Base-by-base conservation (phyloP, 1,139 yeast genomes). In the Starmera stellimalicola region DNA sequence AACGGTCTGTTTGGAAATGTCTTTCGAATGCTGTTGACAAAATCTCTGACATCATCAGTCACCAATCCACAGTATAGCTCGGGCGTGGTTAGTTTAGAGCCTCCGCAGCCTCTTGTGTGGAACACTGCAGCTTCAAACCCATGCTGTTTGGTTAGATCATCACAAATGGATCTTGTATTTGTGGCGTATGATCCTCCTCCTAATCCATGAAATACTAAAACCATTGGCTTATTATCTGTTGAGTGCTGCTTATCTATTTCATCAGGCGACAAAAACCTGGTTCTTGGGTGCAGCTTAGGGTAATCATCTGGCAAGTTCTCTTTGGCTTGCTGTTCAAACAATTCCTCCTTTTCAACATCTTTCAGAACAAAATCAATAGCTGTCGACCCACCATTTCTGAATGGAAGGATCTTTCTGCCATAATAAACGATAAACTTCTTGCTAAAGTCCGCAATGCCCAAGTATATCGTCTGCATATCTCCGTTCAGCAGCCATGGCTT, bases 141-240 rank as follows among this genome's bases (percentile, higher is more conserved):
- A 12, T 48, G 44, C 9, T 39, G 41, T 9, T 43, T 38, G 18
- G 53, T 47, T 20, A 60, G 39, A 12, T 50, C 47, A 15, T 52
- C 48, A 5, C 62, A 53, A 36, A 78, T 54, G 39, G 88, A 77
- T 39, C 95, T 71, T 37, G 87, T 80, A 48, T 85, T 77, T 3
- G 91, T 74, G 52, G 87, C 96, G 46, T 85, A 94, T 16, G 94
- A 80, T 1, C 96, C 95, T 16, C 96, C 96, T 5, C 85, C 87
- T 27, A 88, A 68, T 0, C 96, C 97, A 51, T 88, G 96, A 33
- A 79, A 59, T 5, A 80, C 65, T 17, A 87, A 69, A 23, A 82
- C 68, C 35, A 87, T 59, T 2, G 95, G 95, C 36, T 63, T 68
- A 5, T 59, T 55, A 9, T 62, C 65, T 20, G 61, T 64, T 5